Evolutionary conservation across 495 filamentous ascomycete genomes (phyloP), one percentile per base, ranked within the genome.

Genomic region (Annulohypoxylon nitens): DNA sequence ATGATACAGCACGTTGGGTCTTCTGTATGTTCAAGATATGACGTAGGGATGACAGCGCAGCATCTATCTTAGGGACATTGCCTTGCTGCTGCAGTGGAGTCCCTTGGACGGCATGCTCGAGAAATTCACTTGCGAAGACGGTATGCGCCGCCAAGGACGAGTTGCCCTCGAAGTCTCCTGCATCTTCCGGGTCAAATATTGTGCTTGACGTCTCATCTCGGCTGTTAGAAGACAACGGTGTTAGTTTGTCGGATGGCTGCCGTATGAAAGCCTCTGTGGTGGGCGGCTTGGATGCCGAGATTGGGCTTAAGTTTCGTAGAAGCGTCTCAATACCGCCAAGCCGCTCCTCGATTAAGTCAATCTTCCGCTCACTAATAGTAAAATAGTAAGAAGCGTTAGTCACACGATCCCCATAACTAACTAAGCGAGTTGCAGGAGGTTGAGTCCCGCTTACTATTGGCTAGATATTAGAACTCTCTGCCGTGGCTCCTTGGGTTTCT

Each of bases 401-500:
- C 43, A 25, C 53, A 1, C 2, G 11, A 1, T 37, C 18, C 7
- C 45, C 16, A 1, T 23, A 25, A n/a, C 16, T 36, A 10, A 50
- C 4, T 57, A 34, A 39, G n/a, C 18, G 1, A 26, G 9, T 14
- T n/a, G 58, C 30, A 30, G 9, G 34, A 65, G 18, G 11, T 41
- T 9, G 18, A 51, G 36, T 30, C 3, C 4, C 55, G 67, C 83
- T 77, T 83, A 91, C 90, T 92, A 92, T 83, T 92, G 88, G 69
- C 87, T 87, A 3, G 90, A 91, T 64, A 92, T 91, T 48, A 92
- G 78, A 7, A 92, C 88, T 34, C 90, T 82, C 71, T 90, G 88
- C 14, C 88, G 83, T 43, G 83, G 82, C 75, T 90, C 89, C 64
- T 83, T 83, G 23, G 87, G 84, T 66, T 86, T 87, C 73, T 88